Conservation (phyloP, 257 asterid species). For the Rauvolfia tetraphylla region DNA sequence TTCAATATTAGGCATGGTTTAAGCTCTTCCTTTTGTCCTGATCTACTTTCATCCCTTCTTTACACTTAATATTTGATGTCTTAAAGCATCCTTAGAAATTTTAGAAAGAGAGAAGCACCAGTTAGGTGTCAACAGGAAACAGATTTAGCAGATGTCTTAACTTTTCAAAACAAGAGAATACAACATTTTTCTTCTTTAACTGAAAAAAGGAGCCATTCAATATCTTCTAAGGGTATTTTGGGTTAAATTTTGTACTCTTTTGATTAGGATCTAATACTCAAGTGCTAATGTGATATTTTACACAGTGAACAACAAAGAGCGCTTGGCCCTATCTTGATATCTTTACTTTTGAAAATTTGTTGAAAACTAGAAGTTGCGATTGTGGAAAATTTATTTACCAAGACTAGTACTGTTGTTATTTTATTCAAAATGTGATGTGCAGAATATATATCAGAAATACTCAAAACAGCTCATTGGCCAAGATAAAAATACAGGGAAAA, state of each 20-base stretch:
- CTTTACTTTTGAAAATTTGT: not conserved
- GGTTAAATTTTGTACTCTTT: not conserved
- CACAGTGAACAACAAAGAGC: not conserved
- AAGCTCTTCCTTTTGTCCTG: not conserved
- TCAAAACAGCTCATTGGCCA: not conserved
- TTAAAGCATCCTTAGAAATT: not conserved
- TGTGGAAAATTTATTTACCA: not conserved
- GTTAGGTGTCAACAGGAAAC: not conserved
- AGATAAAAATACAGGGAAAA: not conserved
- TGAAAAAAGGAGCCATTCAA: not conserved
- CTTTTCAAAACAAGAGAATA: not conserved
- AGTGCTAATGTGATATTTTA: not conserved
- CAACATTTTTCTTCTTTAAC: not conserved
- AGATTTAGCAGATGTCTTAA: not conserved
- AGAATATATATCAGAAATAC: not conserved
- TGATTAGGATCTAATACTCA: not conserved
- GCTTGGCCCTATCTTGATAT: not conserved
- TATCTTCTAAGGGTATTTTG: not conserved
- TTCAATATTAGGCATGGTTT: conserved; percentile 75
- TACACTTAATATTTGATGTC: not conserved
- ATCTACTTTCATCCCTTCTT: conserved; percentile 4
- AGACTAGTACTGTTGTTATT: not conserved
- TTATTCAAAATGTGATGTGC: not conserved
- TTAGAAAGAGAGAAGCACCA: not conserved
- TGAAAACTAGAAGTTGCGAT: not conserved